Conservation (phyloP, 1,284 basidiomycete species). For the Ganoderma lucidum region DNA sequence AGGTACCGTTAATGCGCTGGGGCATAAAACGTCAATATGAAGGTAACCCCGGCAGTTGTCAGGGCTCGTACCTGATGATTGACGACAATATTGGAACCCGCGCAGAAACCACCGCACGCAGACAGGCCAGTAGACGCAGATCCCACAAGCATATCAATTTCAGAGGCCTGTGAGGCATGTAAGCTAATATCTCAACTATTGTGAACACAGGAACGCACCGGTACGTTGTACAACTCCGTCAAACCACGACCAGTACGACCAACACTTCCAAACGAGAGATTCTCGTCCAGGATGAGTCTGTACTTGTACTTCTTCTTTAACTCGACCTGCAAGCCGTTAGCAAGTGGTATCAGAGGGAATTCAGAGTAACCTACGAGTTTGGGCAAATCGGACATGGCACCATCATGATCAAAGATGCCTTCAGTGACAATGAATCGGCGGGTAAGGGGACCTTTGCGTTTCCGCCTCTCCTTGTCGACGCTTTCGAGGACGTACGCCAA, state of each 20-base stretch:
- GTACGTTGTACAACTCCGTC: conserved; percentile 93
- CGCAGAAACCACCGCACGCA: conserved; percentile 94
- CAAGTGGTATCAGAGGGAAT: not conserved
- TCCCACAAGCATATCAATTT: conserved; percentile 86
- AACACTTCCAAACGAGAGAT: conserved; percentile 91
- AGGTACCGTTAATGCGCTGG: conserved; percentile 95
- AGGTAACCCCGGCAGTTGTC: not conserved
- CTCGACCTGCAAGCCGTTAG: conserved; percentile 69
- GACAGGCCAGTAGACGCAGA: conserved; percentile 89
- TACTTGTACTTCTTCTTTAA: conserved; percentile 97
- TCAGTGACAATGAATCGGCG: conserved; percentile 97
- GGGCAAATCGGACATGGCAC: conserved; percentile 90
- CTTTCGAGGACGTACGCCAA: conserved; percentile 88
- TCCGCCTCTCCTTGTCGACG: conserved; percentile 89
- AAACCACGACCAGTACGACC: conserved; percentile 94
- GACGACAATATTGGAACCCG: conserved; percentile 85
- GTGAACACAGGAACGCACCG: conserved; percentile 57
- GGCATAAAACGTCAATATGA: not conserved
- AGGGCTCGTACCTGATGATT: conserved; percentile 79
- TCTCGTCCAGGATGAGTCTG: conserved; percentile 94
- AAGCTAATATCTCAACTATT: not conserved
- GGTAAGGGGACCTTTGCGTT: conserved; percentile 84
- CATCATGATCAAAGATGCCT: conserved; percentile 96
- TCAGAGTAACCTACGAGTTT: conserved; percentile 73
- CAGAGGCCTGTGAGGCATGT: conserved; percentile 56